Evolutionary conservation across 2,329 filamentous ascomycete species (phyloP).

Genomic region (Teratosphaeria destructans): DNA sequence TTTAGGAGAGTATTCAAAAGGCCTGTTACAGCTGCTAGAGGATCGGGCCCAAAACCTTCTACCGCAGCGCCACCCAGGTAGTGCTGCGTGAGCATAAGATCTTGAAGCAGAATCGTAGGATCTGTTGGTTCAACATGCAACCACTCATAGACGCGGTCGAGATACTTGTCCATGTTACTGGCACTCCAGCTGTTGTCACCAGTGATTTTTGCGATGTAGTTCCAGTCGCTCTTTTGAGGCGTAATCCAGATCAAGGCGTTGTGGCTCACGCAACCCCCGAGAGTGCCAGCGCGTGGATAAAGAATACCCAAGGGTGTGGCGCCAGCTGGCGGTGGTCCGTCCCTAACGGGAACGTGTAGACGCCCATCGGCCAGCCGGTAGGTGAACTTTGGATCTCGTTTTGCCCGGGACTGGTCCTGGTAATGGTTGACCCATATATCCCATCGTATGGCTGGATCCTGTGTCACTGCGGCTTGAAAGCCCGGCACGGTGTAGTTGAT

Average conservation of each 20-base stretch:
- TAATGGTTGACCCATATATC: constrained; percentile 53
- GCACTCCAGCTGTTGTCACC: constrained; percentile 50
- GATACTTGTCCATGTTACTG: constrained; percentile 48
- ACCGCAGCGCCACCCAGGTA: constrained; percentile 13
- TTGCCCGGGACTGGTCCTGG: constrained; percentile 40
- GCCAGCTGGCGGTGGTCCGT: constrained; percentile 39
- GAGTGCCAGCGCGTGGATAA: constrained; percentile 46
- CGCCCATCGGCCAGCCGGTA: constrained; percentile 42
- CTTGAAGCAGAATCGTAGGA: constrained; percentile 12
- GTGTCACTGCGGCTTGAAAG: constrained; percentile 42
- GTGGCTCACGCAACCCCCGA: constrained; percentile 50
- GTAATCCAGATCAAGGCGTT: constrained; percentile 50
- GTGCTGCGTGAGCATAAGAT: constrained; percentile 11
- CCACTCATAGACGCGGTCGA: constrained; percentile 26
- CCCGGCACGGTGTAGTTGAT: constrained; percentile 45
- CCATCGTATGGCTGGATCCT: constrained; percentile 48
- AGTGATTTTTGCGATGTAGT: constrained; percentile 46
- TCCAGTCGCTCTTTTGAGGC: constrained; percentile 49
- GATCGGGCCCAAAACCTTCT: constrained; percentile 20
- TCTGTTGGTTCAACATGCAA: constrained; percentile 13
- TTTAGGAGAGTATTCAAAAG: constrained; percentile 37
- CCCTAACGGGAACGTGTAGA: constrained; percentile 34
- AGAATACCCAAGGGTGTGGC: constrained; percentile 38
- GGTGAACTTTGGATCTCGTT: constrained; percentile 47
- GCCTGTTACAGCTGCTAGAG: constrained; percentile 32